Evolutionary conservation across 345 rosid species (phyloP).

Genomic region (Brassica carinata): DNA sequence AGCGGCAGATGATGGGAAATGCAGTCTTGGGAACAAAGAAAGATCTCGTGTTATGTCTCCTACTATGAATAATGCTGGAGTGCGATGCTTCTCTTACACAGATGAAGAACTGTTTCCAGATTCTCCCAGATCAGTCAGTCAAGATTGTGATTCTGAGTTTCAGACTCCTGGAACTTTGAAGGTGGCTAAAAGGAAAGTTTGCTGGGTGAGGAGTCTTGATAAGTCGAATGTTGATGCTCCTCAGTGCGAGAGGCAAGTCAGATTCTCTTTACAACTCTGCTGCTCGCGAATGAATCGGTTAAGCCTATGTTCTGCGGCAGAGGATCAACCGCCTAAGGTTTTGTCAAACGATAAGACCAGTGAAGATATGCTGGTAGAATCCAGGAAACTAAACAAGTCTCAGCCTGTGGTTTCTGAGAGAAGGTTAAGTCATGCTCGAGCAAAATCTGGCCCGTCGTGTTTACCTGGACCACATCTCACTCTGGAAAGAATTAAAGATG

Average conservation of each 20-base stretch:
- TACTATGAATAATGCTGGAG: not conserved
- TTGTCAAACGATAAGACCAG: constrained; percentile 15
- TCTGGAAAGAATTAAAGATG: constrained; percentile 35
- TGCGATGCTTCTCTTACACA: not conserved
- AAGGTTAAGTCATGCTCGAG: constrained; percentile 23
- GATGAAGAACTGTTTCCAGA: not conserved
- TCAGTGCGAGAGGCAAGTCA: constrained; percentile 47
- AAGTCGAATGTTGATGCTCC: constrained; percentile 30
- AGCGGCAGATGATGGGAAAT: not conserved
- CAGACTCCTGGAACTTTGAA: constrained; percentile 53
- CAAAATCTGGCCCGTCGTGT: constrained; percentile 14
- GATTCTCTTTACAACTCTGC: constrained; percentile 42
- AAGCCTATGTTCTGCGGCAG: constrained; percentile 29
- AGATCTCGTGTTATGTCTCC: constrained; percentile 12
- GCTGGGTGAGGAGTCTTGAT: constrained; percentile 30
- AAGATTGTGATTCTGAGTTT: constrained; percentile 31
- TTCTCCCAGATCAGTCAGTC: constrained; percentile 6
- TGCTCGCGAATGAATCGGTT: constrained; percentile 28
- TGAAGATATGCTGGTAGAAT: constrained; percentile 31
- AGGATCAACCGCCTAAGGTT: constrained; percentile 26
- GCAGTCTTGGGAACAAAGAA: not conserved
- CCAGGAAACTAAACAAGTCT: constrained; percentile 26
- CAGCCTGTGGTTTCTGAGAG: constrained; percentile 35
- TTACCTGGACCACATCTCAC: constrained; percentile 28
- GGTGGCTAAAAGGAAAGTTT: constrained; percentile 34